Base-by-base conservation (phyloP, 805 yeast species). In the Candida sakaeoensis region DNA sequence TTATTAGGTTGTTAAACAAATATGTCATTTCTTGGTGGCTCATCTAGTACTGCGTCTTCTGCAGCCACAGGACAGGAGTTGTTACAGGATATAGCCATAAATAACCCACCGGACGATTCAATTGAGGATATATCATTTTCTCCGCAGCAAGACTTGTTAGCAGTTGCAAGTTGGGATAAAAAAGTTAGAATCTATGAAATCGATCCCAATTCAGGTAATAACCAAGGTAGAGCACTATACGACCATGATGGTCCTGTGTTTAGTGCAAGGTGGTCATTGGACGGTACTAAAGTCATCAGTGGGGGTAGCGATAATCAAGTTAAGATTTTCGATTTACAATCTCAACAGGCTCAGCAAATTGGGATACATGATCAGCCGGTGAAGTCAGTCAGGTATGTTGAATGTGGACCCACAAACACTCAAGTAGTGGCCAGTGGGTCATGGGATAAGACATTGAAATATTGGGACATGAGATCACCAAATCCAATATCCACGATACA, bases 401-500 rank as follows among this genome's bases (percentile, higher is more conserved):
- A 82, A 45, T 83, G 90, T 56, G 95, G 95, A 0, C 88, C 90
- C n/a, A 70, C 81, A 7, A 85, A 85, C 51, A 77, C 88, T 1
- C 88, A 77, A 30, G 86, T 86, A 48, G 79, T 91, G 19, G 97
- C 89, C 3, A 79, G 90, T 32, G 96, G 95, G 6, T 87, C 96
- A 5, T 93, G 97, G 97, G 99, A 93, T 63, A 89, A 88, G 64
- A 88, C 97, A 1, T 65, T 93, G 47, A 81, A 79, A 58, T 93
- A 93, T 63, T 91, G 99, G 99, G 98, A 93, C 63, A 72, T 85
- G 65, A 80, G 97, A 55, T 80, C 81, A 49, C 85, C 82, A 33
- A 82, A 77, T 51, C 93, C 98, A 13, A 75, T 91, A 15, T 77
- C 89, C 14, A 85, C 95, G 3, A 66, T 93, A 29, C 76, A 77